Conservation (phyloP, 2,329 filamentous ascomycete species). For the Colletotrichum navitas region DNA sequence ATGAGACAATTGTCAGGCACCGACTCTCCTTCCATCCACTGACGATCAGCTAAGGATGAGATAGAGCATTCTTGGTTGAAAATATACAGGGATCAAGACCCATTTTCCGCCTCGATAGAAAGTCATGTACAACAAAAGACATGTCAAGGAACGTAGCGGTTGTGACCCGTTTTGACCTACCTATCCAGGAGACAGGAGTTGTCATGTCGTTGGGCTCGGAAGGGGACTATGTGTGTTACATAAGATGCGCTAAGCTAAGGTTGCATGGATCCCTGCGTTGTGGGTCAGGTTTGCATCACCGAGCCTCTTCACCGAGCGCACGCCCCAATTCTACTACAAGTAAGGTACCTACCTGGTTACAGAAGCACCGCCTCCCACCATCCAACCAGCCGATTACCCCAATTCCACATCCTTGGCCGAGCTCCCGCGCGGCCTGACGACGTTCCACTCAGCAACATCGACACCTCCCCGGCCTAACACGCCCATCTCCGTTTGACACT, state of each 20-base stretch:
- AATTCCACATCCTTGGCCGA: slow-evolving; percentile 36
- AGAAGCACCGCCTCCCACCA: slow-evolving; percentile 39
- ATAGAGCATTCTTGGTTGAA: neutral
- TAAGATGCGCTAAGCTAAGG: slow-evolving; percentile 34
- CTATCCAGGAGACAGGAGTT: neutral
- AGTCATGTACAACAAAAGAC: no score
- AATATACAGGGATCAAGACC: neutral
- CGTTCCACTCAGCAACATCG: slow-evolving; percentile 31
- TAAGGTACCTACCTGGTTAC: slow-evolving; percentile 15
- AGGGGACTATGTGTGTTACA: slow-evolving; percentile 5
- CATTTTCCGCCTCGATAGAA: neutral
- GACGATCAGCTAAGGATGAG: neutral
- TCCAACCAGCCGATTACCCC: slow-evolving; percentile 34
- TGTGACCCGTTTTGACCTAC: neutral
- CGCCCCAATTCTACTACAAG: slow-evolving; percentile 18
- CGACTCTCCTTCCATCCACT: neutral
- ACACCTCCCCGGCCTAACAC: slow-evolving; percentile 8
- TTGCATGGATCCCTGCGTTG: slow-evolving; percentile 7
- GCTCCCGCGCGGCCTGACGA: slow-evolving; percentile 33
- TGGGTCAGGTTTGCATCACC: slow-evolving; percentile 36
- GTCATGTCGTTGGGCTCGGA: slow-evolving; percentile 16
- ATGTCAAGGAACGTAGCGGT: neutral
- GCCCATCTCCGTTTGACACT: slow-evolving; percentile 2
- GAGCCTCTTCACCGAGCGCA: slow-evolving; percentile 34
- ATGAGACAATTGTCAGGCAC: neutral